Evolutionary conservation across 2,329 filamentous ascomycete species (phyloP).

Genomic region (Calonectria honghensis): DNA sequence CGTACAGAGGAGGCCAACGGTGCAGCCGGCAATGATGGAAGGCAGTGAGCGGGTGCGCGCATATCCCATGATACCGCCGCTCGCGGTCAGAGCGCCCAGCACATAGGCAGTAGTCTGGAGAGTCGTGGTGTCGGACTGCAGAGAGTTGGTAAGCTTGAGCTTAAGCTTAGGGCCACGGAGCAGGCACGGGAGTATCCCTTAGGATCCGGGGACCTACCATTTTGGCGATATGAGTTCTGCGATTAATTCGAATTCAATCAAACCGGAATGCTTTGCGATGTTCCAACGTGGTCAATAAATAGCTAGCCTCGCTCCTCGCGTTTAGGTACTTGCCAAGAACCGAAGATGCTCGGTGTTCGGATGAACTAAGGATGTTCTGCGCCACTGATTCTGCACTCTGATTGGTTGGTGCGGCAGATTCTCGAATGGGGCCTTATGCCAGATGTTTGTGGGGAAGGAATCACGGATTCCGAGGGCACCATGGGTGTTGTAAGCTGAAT

Average conservation of each 20-base stretch:
- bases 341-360: conserved; percentile 38
- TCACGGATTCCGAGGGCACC: conserved; percentile 14
- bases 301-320: conserved; percentile 35
- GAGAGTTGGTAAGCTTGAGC: conserved; percentile 16
- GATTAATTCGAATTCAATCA: conserved; percentile 27
- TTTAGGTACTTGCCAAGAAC: conserved; percentile 28
- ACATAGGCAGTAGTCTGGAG: conserved; percentile 80
- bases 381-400: conserved; percentile 14
- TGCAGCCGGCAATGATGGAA: conserved; percentile 88
- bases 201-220: conserved; percentile 39
- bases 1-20: conserved; percentile 82
- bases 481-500: not conserved
- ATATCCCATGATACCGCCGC: conserved; percentile 92
- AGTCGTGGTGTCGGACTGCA: conserved; percentile 45
- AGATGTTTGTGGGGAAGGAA: conserved; percentile 3
- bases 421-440: not conserved
- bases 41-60: conserved; percentile 89
- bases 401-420: conserved; percentile 17
- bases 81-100: conserved; percentile 87
- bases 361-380: conserved; percentile 27
- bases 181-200: not conserved
- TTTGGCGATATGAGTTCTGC: not conserved
- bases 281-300: conserved; percentile 27
- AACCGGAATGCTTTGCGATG: not conserved
- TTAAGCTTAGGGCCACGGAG: not conserved